Base-by-base conservation (phyloP, 805 yeast genomes). In the Kuraishia floccosa region DNA sequence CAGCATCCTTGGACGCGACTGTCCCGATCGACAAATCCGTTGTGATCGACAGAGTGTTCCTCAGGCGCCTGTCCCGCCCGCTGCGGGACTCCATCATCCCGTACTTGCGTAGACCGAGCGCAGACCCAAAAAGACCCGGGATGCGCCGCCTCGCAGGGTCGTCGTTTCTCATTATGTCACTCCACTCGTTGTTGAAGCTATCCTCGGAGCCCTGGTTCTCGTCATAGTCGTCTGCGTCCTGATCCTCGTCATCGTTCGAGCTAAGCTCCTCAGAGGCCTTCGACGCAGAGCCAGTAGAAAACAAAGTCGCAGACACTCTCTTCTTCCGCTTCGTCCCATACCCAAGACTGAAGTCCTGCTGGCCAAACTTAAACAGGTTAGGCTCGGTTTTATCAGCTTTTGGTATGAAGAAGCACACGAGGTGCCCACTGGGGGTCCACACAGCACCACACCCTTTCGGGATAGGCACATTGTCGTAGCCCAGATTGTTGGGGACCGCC, bases 361-460 rank as follows among this genome's bases (percentile, higher is more conserved):
- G 76, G 28, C 68, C 72, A 42, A 72, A 63, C 27, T 62, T 65
- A 27, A 72, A 65, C 17, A 63, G 54, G 21, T 50, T 52, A 26
- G 55, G 52, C 42, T 56, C 58, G 39, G 60, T 55, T 24, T 59
- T 54, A 44, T 55, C 58, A 28, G 55, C 63, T 30, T 69, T 70
- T 0, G 79, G 75, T 7, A 78, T 68, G 53, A 84, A 85, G 44
- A 87, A 87, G 46, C 94, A 83, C 1, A 87, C 78, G 30, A 87
- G 57, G 35, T 72, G 72, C 0, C 96, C 96, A 3, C 72, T 67
- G 9, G 73, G 66, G 0, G 93, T 65, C 95, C 96, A 87, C 2
- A 72, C 60, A 0, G 94, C 96, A 7, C 96, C 96, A 58, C 95
- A 87, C 7, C 86, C 91, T 46, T 83, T 86, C 0, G 96, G 96